Conservation (phyloP, 2,329 filamentous ascomycete genomes). For the Myriosclerotinia curreyana region DNA sequence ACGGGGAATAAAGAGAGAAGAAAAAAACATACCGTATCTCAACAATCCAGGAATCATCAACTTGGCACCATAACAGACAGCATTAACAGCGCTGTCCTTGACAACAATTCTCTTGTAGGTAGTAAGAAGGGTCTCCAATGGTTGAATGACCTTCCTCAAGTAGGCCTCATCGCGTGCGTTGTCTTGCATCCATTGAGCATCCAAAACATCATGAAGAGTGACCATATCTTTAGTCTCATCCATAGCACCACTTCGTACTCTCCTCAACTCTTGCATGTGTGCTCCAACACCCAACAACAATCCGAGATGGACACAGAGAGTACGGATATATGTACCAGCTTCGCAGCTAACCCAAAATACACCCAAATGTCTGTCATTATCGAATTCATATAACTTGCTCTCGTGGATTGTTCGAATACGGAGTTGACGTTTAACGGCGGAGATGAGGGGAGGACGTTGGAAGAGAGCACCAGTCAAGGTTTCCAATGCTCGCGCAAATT, state of each 20-base stretch:
- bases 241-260: slow-evolving; percentile 93
- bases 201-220: slow-evolving; percentile 90
- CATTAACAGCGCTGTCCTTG: slow-evolving; percentile 95
- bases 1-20: not conserved
- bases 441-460: slow-evolving; percentile 95
- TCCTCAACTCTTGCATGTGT: slow-evolving; percentile 96
- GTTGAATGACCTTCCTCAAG: slow-evolving; percentile 85
- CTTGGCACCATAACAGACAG: slow-evolving; percentile 97
- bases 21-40: slow-evolving; percentile 67
- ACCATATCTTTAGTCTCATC: slow-evolving; percentile 85
- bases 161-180: slow-evolving; percentile 94
- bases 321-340: slow-evolving; percentile 97
- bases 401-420: slow-evolving; percentile 98
- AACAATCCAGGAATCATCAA: slow-evolving; percentile 97
- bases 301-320: slow-evolving; percentile 91
- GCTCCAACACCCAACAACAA: slow-evolving; percentile 75
- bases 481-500: slow-evolving; percentile 91
- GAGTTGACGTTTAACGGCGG: slow-evolving; percentile 96
- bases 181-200: slow-evolving; percentile 94
- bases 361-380: slow-evolving; percentile 94
- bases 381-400: slow-evolving; percentile 94
- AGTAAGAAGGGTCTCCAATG: slow-evolving; percentile 86
- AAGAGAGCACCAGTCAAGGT: slow-evolving; percentile 95
- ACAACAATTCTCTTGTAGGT: slow-evolving; percentile 97
- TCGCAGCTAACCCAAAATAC: slow-evolving; percentile 99